Evolutionary conservation across 2,329 filamentous ascomycete species (phyloP).

Genomic region (Cladorrhinum sp.): DNA sequence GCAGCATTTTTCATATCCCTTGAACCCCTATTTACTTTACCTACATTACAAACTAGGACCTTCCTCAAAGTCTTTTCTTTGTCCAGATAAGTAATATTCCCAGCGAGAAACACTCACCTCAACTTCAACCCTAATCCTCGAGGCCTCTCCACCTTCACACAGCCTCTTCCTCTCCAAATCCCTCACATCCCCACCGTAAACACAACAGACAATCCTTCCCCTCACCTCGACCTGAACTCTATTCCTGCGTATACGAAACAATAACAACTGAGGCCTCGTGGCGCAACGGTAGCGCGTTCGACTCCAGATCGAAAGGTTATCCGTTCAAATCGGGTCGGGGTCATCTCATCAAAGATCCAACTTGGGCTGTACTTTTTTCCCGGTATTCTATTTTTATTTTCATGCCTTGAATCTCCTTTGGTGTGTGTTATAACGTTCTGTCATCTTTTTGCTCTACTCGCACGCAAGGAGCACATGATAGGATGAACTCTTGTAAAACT

Average conservation of each 20-base stretch:
- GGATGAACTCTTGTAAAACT: too few relatives aligned
- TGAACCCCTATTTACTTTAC: neutral
- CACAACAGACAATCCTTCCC: neutral
- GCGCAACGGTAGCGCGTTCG: conserved; percentile 15
- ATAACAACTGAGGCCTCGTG: conserved; percentile 2
- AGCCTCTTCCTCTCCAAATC: neutral
- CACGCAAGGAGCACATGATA: too few relatives aligned
- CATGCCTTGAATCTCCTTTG: too few relatives aligned
- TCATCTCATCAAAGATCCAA: conserved; percentile 5
- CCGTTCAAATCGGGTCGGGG: conserved; percentile 17
- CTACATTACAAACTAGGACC: neutral
- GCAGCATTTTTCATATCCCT: neutral
- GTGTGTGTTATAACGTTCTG: too few relatives aligned
- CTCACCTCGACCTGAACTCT: neutral
- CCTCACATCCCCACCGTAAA: neutral
- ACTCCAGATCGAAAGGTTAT: conserved; percentile 20
- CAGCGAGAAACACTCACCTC: too few relatives aligned
- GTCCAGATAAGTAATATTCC: too few relatives aligned
- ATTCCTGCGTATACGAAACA: neutral
- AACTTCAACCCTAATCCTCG: neutral
- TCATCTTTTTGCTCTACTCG: too few relatives aligned
- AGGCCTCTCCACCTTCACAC: neutral
- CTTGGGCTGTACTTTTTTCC: too few relatives aligned
- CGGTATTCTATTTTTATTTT: neutral
- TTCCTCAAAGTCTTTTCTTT: neutral